Conservation (phyloP, 192 early-diverging fungal genomes). For the Diversispora epigaea region DNA sequence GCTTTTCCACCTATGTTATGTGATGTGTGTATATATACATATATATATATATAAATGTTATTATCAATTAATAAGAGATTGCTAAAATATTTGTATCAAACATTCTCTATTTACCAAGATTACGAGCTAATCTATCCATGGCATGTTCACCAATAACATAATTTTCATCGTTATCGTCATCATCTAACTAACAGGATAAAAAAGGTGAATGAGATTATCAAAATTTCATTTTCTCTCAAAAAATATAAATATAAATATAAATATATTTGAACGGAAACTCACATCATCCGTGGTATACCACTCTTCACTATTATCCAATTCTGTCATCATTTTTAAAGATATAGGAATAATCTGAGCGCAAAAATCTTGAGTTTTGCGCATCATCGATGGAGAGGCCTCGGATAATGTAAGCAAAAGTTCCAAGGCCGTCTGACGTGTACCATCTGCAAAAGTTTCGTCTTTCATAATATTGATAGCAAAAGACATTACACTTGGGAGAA, state of each 20-base stretch:
- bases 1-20: constrained; percentile 70
- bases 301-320: constrained; percentile 81
- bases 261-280: constrained; percentile 28
- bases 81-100: not conserved
- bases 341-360: constrained; percentile 78
- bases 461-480: constrained; percentile 79
- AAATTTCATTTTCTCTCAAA: not conserved
- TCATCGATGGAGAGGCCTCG: constrained; percentile 85
- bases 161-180: constrained; percentile 87
- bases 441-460: constrained; percentile 76
- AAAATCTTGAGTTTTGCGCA: constrained; percentile 88
- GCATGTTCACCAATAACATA: constrained; percentile 91
- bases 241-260: not conserved
- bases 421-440: constrained; percentile 84
- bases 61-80: not conserved
- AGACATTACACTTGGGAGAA: constrained; percentile 68
- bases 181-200: constrained; percentile 61
- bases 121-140: constrained; percentile 90
- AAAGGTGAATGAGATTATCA: not conserved
- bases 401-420: constrained; percentile 91
- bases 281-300: constrained; percentile 91
- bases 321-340: constrained; percentile 91
- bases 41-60: not conserved
- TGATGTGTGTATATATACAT: not conserved
- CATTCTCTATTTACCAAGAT: constrained; percentile 46